Evolutionary conservation across 2,329 filamentous ascomycete species (phyloP).

Genomic region (Lanzia echinophila): DNA sequence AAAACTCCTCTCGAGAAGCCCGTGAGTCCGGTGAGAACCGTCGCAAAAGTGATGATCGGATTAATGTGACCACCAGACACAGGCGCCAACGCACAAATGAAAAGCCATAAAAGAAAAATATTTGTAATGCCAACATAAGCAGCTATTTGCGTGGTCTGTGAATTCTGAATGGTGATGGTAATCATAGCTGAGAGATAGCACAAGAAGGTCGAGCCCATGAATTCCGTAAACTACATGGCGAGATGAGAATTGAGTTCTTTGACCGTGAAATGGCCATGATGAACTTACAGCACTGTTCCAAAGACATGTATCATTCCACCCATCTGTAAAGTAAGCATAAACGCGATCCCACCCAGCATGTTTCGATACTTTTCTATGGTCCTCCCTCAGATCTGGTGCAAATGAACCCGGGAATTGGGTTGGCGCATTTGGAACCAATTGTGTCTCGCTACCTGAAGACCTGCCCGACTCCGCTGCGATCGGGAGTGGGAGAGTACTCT

Average conservation of each 20-base stretch:
- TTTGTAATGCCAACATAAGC: slow-evolving; percentile 31
- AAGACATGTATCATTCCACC: slow-evolving; percentile 15
- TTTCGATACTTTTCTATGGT: slow-evolving; percentile 8
- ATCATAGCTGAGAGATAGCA: slow-evolving; percentile 31
- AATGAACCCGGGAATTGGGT: slow-evolving; percentile 20
- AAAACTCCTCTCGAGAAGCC: slow-evolving; percentile 43
- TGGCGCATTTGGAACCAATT: slow-evolving; percentile 4
- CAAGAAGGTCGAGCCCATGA: slow-evolving; percentile 26
- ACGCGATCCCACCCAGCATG: slow-evolving; percentile 1
- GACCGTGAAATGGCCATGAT: not conserved
- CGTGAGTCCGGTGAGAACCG: slow-evolving; percentile 44
- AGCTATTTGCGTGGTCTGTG: slow-evolving; percentile 23
- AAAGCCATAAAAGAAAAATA: slow-evolving; percentile 36
- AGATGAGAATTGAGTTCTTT: not conserved
- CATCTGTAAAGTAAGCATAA: slow-evolving; percentile 11
- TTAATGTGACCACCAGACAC: slow-evolving; percentile 48
- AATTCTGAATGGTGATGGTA: slow-evolving; percentile 27
- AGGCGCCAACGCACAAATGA: slow-evolving; percentile 43
- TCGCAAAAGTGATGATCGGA: slow-evolving; percentile 47
- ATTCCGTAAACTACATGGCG: slow-evolving; percentile 29
- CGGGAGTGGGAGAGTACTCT: not conserved
- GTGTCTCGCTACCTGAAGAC: not conserved
- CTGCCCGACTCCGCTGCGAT: not conserved
- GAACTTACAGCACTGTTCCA: slow-evolving; percentile 16
- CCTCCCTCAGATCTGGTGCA: slow-evolving; percentile 13